Conservation (phyloP, 169 alveolate genomes). For the Eimeria brunetti region DNA sequence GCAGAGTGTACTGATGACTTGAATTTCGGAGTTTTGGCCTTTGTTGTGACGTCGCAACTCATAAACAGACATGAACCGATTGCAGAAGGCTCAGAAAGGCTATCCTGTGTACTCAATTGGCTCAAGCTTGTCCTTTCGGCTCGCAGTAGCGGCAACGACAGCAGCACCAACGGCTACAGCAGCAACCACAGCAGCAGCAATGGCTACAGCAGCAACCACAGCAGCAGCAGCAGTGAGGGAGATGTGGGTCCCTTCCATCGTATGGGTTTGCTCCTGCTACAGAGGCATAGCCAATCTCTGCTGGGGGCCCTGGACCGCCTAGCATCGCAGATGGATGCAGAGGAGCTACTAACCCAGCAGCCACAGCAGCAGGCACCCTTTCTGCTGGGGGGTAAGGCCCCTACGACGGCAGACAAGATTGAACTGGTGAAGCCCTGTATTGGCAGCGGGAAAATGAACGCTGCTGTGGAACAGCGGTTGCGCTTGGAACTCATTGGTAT, state of each 20-base stretch:
- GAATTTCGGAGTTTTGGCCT: slow-evolving; percentile 12
- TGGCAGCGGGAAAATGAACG: background rate
- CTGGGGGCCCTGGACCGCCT: slow-evolving; percentile 40
- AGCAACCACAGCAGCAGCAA: slow-evolving; percentile 22
- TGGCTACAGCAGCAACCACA: background rate
- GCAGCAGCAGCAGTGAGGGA: slow-evolving; percentile 1
- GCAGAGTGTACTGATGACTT: background rate
- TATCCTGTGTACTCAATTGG: slow-evolving; percentile 38
- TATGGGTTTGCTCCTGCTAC: slow-evolving; percentile 49
- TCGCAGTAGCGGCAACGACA: background rate
- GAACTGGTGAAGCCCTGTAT: slow-evolving; percentile 24
- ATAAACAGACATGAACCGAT: slow-evolving; percentile 37
- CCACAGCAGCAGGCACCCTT: background rate
- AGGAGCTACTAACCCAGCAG: slow-evolving; percentile 31
- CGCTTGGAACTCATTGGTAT: slow-evolving; percentile 28
- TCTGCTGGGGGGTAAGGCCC: slow-evolving; percentile 25
- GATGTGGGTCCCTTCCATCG: background rate
- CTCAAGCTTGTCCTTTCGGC: slow-evolving; percentile 5
- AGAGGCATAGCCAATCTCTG: background rate
- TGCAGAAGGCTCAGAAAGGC: slow-evolving; percentile 45
- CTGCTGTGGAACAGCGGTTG: slow-evolving; percentile 27
- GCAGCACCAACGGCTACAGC: slow-evolving; percentile 26
- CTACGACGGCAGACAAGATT: slow-evolving; percentile 31
- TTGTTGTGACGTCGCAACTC: slow-evolving; percentile 31
- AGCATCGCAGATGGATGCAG: slow-evolving; percentile 50